Percentiles rank a stretch among this genome's conserved stretches.
Conservation (phyloP, 768 basidiomycete genomes). For the Lentinula lateritia region DNA sequence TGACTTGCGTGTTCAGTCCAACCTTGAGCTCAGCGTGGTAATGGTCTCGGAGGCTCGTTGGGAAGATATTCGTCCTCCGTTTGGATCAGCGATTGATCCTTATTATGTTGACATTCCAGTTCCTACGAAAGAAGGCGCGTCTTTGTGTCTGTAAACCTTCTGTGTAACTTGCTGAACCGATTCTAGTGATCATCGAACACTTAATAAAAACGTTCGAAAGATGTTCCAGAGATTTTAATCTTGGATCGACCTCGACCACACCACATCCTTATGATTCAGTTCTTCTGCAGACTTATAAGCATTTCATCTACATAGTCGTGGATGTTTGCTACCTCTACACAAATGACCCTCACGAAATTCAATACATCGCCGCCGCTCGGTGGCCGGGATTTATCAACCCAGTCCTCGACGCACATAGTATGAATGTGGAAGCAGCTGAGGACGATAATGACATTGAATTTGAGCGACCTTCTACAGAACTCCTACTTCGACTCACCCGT, state of each 20-base stretch:
- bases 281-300: constrained; percentile 55
- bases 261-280: constrained; percentile 44
- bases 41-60: constrained; percentile 63
- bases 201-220: background rate
- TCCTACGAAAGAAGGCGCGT: constrained; percentile 52
- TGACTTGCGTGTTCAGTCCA: constrained; percentile 35
- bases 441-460: constrained; percentile 22
- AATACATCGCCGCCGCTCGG: constrained; percentile 70
- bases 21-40: constrained; percentile 52
- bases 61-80: constrained; percentile 65
- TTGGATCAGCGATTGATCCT: constrained; percentile 70
- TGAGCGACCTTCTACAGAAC: constrained; percentile 44
- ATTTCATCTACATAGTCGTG: constrained; percentile 55
- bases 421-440: constrained; percentile 14
- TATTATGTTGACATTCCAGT: constrained; percentile 56
- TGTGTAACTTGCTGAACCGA: background rate
- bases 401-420: constrained; percentile 44
- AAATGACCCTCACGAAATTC: constrained; percentile 62
- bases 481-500: constrained; percentile 59
- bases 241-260: constrained; percentile 3
- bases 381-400: constrained; percentile 81
- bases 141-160: background rate
- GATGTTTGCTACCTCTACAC: constrained; percentile 60
- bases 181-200: constrained; percentile 25
- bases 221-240: background rate